Base-by-base conservation (phyloP, 78 protist genomes). In the Dictyostelium firmibasis region DNA sequence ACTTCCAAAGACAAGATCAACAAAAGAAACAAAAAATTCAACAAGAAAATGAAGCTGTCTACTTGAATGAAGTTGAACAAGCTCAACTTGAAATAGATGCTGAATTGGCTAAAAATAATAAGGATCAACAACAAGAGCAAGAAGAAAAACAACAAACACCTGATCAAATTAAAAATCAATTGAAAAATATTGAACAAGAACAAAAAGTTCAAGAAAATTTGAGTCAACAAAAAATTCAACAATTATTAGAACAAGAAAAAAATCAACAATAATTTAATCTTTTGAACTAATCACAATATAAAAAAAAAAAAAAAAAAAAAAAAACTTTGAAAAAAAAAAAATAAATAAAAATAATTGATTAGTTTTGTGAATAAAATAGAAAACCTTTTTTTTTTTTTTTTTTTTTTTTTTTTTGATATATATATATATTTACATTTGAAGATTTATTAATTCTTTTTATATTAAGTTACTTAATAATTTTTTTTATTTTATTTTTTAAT, bases 231-330 rank as follows among this genome's bases (percentile, higher is more conserved):
- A 29, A 67, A 27, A 25, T 25, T 67, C 75, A 67, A 67, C 75
- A 67, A 67, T 67, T 67, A 67, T 67, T 67, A 67, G 75, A 67
- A 67, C 75, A 67, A 67, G 75, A 67, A 67, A 29, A 62, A 62
- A 25, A 67, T 27, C 75, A 67, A 67, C 10, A 27, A 67, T n/a
- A 27, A 67, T n/a, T 27, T 67, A 29, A 20, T 57, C 67, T 14
- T 57, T 57, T 13, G 16, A 57, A 57, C 67, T 57, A 57, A 5
- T 57, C 67, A 57, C 23, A 50, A 50, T 20, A 1, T 57, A 20
- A 57, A 57, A 57, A 57, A 57, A 57, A 57, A 57, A 57, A 57
- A 57, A 50, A 50, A 4, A 50, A 47, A 47, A 47, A 47, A 47
- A 47, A 13, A 0, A 47, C 9, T 11, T 0, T 10, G 11, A 47